Evolutionary conservation across 2,329 filamentous ascomycete species (phyloP).

Genomic region (Aspergillus sp.): DNA sequence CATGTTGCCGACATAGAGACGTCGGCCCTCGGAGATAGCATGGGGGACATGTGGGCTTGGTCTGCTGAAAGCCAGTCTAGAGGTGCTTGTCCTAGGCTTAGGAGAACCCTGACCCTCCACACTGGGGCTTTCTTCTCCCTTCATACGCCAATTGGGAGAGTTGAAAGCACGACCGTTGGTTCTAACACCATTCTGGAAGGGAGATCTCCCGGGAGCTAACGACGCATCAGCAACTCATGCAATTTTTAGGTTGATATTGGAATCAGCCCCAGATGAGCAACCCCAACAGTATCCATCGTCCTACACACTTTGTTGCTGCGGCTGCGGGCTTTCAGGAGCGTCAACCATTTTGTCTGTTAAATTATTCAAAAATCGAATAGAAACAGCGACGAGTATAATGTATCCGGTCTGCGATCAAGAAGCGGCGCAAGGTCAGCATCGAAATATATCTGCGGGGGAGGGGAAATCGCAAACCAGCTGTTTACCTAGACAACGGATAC

Average conservation of each 20-base stretch:
- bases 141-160: slow-evolving; percentile 37
- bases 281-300: slow-evolving; percentile 6
- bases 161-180: slow-evolving; percentile 33
- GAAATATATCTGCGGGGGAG: no score
- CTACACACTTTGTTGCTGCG: slow-evolving; percentile 30
- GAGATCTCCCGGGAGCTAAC: slow-evolving; percentile 24
- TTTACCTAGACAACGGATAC: not conserved
- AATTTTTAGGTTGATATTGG: slow-evolving; percentile 6
- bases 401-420: not conserved
- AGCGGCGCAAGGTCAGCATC: not conserved
- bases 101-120: slow-evolving; percentile 20
- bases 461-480: not conserved
- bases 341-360: slow-evolving; percentile 24
- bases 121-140: slow-evolving; percentile 30
- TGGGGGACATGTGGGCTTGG: slow-evolving; percentile 26
- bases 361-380: not conserved
- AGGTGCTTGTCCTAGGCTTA: slow-evolving; percentile 21
- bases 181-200: slow-evolving; percentile 27
- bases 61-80: slow-evolving; percentile 25
- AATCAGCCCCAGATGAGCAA: slow-evolving; percentile 11
- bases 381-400: not conserved
- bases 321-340: slow-evolving; percentile 19
- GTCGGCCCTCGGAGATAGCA: slow-evolving; percentile 35
- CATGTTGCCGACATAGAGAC: slow-evolving; percentile 51
- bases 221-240: slow-evolving; percentile 12